Conservation (phyloP, 176 grass and related monocot species). For the Guadua angustifolia region DNA sequence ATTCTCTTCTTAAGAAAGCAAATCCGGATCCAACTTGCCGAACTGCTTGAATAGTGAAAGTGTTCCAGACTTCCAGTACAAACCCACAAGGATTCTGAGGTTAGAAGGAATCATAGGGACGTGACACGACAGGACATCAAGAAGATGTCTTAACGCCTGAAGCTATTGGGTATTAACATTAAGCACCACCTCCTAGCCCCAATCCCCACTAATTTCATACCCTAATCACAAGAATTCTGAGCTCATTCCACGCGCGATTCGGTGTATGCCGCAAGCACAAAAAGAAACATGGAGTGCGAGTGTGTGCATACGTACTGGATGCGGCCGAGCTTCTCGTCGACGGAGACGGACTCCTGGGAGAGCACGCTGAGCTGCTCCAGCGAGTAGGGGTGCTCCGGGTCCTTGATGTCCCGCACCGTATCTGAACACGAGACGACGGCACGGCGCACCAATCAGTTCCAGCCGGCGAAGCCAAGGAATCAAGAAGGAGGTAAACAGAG, state of each 20-base stretch:
- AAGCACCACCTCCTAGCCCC: neutral
- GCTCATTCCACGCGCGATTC: neutral
- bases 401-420: constrained; percentile 97
- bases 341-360: constrained; percentile 81
- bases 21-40: constrained; percentile 3
- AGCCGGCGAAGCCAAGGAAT: neutral
- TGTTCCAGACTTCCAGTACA: neutral
- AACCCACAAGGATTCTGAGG: constrained; percentile 15
- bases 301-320: constrained; percentile 62
- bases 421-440: constrained; percentile 43
- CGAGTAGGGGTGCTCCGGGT: constrained; percentile 99
- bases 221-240: neutral
- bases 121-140: neutral
- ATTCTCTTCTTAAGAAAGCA: neutral
- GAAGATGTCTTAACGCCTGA: neutral
- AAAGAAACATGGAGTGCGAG: neutral
- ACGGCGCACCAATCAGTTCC: neutral
- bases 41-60: neutral
- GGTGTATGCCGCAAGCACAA: neutral
- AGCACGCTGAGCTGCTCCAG: constrained; percentile 99
- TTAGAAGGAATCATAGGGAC: neutral
- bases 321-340: constrained; percentile 90
- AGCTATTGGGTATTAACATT: neutral
- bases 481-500: neutral
- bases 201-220: neutral